Conservation (phyloP, 768 basidiomycete species). For the Kwoniella dejecticola region DNA sequence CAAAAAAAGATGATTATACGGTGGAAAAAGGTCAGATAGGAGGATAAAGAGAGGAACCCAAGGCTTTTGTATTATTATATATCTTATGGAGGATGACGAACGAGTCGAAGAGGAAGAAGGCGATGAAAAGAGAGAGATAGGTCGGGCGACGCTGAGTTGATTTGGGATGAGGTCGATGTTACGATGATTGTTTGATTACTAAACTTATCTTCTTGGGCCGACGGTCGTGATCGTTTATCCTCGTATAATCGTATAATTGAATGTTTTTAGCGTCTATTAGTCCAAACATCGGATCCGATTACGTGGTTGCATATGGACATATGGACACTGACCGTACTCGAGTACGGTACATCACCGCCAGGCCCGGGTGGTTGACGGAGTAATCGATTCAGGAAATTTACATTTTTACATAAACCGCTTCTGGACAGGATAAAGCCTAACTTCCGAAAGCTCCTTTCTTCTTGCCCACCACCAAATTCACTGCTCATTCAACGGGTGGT, state of each 20-base stretch:
- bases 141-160: no score
- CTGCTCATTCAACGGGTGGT: no score
- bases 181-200: neutral
- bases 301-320: neutral
- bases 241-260: neutral
- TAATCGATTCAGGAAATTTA: constrained; percentile 1
- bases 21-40: neutral
- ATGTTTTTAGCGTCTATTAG: neutral
- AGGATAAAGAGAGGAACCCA: neutral
- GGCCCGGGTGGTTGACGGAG: neutral
- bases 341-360: no score
- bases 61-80: neutral
- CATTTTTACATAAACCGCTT: neutral
- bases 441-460: no score
- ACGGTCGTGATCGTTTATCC: no score
- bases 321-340: no score
- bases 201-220: neutral
- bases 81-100: no score
- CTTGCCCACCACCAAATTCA: no score
- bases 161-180: no score
- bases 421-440: no score
- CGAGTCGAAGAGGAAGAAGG: no score
- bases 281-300: neutral
- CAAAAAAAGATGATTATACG: neutral
- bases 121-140: no score